phyloP scores from a whole-genome alignment of 768 basidiomycete genomes.

The Amanita subjunquillea region DNA sequence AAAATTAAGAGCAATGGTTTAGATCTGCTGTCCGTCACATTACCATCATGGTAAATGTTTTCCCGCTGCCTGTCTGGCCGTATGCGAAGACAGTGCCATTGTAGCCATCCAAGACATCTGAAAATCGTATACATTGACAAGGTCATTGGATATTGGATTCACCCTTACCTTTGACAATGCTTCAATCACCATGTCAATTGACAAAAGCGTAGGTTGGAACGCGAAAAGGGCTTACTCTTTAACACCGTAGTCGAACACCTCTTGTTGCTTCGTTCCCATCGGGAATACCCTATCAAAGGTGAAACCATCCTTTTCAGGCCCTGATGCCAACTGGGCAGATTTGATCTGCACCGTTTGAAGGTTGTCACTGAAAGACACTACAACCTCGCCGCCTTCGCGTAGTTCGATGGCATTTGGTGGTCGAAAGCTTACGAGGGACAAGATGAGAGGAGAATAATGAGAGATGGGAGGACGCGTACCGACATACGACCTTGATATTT shows the following conservation, averaged over 20 bases:
- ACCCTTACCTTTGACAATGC: slow-evolving; percentile 77
- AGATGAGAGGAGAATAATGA: slow-evolving; percentile 8
- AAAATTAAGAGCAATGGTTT: slow-evolving; percentile 6
- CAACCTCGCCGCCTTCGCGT: slow-evolving; percentile 80
- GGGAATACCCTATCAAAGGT: slow-evolving; percentile 96
- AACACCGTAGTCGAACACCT: slow-evolving; percentile 98
- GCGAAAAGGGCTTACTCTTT: slow-evolving; percentile 63
- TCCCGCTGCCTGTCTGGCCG: slow-evolving; percentile 82
- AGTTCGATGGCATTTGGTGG: slow-evolving; percentile 88
- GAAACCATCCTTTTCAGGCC: slow-evolving; percentile 95
- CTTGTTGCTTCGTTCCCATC: slow-evolving; percentile 80
- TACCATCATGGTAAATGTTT: slow-evolving; percentile 99
- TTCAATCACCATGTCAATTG: slow-evolving; percentile 21
- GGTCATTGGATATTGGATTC: neutral
- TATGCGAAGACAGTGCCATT: slow-evolving; percentile 93
- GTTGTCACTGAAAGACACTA: slow-evolving; percentile 84
- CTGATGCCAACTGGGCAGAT: slow-evolving; percentile 55
- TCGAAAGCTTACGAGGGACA: slow-evolving; percentile 59
- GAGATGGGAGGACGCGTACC: slow-evolving; percentile 42
- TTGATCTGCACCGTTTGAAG: slow-evolving; percentile 76
- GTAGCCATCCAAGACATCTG: slow-evolving; percentile 97
- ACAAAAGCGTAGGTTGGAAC: neutral
- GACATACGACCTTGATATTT: slow-evolving; percentile 98
- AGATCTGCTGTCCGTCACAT: slow-evolving; percentile 7
- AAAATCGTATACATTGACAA: neutral